phyloP scores from a whole-genome alignment of 202 grass and related monocot genomes.

The Eragrostis tef region DNA sequence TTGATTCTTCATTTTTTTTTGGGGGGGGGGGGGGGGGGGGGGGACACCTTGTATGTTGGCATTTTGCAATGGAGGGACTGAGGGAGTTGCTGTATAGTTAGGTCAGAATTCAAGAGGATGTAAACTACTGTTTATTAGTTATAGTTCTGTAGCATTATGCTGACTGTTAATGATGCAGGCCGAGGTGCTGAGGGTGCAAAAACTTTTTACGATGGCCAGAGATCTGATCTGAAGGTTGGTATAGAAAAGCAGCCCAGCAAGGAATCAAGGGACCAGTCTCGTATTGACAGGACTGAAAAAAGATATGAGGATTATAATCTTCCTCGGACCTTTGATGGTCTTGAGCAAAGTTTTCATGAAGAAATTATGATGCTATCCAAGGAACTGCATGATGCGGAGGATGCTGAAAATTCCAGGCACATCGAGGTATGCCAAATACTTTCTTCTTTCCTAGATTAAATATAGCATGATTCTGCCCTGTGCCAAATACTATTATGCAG shows the following conservation, averaged over 20 bases:
- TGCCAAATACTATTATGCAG: neutral
- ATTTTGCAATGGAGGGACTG: no score
- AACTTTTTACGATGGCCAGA: conserved; percentile 68
- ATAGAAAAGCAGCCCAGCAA: conserved; percentile 61
- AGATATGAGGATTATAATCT: conserved; percentile 58
- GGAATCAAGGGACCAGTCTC: conserved; percentile 57
- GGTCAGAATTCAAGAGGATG: conserved; percentile 4
- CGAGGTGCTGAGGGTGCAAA: conserved; percentile 58
- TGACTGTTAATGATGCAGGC: conserved; percentile 47
- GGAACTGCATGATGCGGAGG: conserved; percentile 82
- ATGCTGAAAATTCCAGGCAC: conserved; percentile 82
- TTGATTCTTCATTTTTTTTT: conserved; percentile 23
- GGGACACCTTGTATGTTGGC: neutral
- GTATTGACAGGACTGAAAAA: conserved; percentile 54
- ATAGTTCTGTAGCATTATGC: conserved; percentile 26
- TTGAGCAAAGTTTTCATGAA: conserved; percentile 87
- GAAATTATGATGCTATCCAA: conserved; percentile 73
- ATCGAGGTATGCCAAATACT: conserved; percentile 62
- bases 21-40: no score
- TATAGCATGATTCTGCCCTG: conserved; percentile 28
- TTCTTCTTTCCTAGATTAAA: neutral
- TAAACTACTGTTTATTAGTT: conserved; percentile 18
- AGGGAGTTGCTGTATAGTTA: no score
- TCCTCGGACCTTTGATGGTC: conserved; percentile 77
- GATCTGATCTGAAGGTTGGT: conserved; percentile 65